Conservation (phyloP, 768 basidiomycete species). For the Dictyophora rubrovolvata region DNA sequence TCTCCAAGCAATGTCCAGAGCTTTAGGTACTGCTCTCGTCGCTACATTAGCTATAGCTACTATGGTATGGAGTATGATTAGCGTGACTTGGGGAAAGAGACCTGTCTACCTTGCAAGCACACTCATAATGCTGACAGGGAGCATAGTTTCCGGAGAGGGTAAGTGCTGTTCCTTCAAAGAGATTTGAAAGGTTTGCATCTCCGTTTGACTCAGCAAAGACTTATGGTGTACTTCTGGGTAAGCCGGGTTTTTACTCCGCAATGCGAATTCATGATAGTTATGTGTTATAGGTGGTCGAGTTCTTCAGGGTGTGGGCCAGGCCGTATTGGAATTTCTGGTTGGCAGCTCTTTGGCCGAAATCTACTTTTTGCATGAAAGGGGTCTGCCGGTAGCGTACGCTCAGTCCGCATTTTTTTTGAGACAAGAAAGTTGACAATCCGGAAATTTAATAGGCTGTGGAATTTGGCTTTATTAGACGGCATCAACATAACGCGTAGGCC, state of each 20-base stretch:
- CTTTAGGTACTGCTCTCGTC: constrained; percentile 11
- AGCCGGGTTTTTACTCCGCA: background rate
- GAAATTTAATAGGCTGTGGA: constrained; percentile 4
- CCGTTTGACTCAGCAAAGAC: background rate
- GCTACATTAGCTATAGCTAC: constrained; percentile 9
- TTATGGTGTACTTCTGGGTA: constrained; percentile 5
- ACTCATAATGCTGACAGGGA: constrained; percentile 9
- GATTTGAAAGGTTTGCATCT: background rate
- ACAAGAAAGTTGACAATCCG: background rate
- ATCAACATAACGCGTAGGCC: constrained; percentile 11
- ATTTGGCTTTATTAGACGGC: constrained; percentile 12
- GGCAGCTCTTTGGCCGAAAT: constrained; percentile 11
- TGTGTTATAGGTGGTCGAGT: constrained; percentile 4
- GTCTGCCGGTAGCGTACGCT: background rate
- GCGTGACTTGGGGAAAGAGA: constrained; percentile 2
- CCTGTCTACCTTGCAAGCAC: constrained; percentile 5
- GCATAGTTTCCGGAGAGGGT: constrained; percentile 8
- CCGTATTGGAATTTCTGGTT: constrained; percentile 10
- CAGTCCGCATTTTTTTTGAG: background rate
- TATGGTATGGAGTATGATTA: constrained; percentile 4
- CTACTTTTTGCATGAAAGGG: constrained; percentile 11
- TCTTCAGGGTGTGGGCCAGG: constrained; percentile 9
- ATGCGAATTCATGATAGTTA: background rate
- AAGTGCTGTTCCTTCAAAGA: background rate
- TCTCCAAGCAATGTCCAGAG: constrained; percentile 8